phyloP scores from a whole-genome alignment of 2,329 filamentous ascomycete species.

The Aurifilum marmelostoma region DNA sequence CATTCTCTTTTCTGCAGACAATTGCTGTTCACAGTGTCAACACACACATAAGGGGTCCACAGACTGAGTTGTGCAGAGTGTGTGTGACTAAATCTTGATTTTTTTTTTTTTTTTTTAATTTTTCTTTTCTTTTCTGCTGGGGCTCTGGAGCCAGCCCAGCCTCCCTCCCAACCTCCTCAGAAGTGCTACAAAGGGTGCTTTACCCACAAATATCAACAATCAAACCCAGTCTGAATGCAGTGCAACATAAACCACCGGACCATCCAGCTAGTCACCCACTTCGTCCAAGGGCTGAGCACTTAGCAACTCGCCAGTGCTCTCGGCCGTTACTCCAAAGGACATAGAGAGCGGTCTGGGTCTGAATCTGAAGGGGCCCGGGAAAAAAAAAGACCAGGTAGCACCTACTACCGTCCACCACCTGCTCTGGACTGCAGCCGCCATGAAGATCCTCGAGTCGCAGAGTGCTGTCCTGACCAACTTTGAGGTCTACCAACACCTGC shows the following conservation, averaged over 20 bases:
- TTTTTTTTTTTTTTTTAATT: neutral
- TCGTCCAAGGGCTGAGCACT: neutral
- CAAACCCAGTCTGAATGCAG: neutral
- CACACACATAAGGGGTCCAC: neutral
- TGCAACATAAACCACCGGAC: neutral
- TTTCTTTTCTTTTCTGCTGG: neutral
- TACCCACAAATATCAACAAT: constrained; percentile 1
- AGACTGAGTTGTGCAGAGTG: neutral
- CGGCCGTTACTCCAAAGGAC: no score
- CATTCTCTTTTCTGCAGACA: neutral
- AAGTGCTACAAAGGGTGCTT: neutral
- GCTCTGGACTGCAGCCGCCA: constrained; percentile 34
- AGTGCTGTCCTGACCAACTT: constrained; percentile 72
- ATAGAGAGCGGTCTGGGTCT: neutral
- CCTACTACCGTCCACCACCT: neutral
- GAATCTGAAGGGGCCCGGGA: neutral
- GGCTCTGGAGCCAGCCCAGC: neutral
- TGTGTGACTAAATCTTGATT: neutral
- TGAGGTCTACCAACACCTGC: constrained; percentile 71
- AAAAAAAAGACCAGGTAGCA: neutral
- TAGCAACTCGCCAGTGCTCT: constrained; percentile 5
- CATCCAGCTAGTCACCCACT: constrained; percentile 1
- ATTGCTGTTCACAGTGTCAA: neutral
- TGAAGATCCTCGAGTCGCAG: constrained; percentile 75
- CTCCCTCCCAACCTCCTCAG: neutral